Evolutionary conservation across 441 rosid genomes (phyloP).

Genomic region (Omphalea diandra): DNA sequence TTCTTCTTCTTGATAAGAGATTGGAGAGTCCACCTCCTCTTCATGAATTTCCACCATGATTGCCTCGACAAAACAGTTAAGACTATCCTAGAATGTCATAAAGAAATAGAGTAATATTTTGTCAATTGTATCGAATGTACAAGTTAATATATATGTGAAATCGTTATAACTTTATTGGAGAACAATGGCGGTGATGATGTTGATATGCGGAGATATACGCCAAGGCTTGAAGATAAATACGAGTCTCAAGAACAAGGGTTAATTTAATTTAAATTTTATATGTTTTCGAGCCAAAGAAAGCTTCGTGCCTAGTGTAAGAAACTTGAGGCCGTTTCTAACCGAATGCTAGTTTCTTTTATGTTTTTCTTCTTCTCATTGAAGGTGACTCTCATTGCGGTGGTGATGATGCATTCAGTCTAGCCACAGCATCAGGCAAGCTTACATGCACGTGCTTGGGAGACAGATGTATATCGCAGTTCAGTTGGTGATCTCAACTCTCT

Average conservation of each 20-base stretch:
- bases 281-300: too few species aligned
- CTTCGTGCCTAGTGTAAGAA: too few species aligned
- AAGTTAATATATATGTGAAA: not conserved
- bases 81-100: not conserved
- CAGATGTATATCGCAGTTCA: too few species aligned
- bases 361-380: too few species aligned
- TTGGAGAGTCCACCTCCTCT: conserved; percentile 11
- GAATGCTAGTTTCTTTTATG: too few species aligned
- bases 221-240: not conserved
- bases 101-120: not conserved
- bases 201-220: not conserved
- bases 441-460: too few species aligned
- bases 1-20: conserved; percentile 4
- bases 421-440: too few species aligned
- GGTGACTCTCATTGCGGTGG: too few species aligned
- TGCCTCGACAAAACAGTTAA: not conserved
- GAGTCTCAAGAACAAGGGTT: not conserved
- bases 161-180: not conserved
- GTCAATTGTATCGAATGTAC: not conserved
- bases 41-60: conserved; percentile 25
- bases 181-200: not conserved
- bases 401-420: too few species aligned
- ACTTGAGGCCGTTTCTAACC: too few species aligned
- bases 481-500: too few species aligned
- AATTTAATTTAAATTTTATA: too few species aligned